Percentiles rank a stretch among this genome's conserved stretches.
These are phyloP conservation scores for Penicillium carneum DNA, from an alignment of 2,329 filamentous ascomycete species.

Conservation along the genomic window DNA sequence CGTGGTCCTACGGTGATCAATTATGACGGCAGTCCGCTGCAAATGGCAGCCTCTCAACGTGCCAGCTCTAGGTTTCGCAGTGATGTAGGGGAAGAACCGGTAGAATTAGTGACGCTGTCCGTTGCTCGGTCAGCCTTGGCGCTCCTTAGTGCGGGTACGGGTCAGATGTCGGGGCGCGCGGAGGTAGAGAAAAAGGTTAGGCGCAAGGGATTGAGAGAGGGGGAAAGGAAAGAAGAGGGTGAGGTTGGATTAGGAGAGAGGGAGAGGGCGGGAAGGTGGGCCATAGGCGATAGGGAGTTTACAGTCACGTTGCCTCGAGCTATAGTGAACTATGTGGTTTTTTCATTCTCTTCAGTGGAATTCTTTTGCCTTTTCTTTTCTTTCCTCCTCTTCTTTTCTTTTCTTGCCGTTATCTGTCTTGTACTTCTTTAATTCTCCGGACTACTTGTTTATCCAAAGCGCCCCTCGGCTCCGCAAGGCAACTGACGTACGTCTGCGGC, in stretches of 20 bases:
- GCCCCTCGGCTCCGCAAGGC: slow-evolving; percentile 30
- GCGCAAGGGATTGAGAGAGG: slow-evolving; percentile 4
- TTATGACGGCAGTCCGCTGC: slow-evolving; percentile 20
- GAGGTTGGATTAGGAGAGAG: slow-evolving; percentile 30
- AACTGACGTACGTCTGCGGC: slow-evolving; percentile 30
- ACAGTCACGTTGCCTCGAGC: slow-evolving; percentile 38
- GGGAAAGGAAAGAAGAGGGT: slow-evolving; percentile 9
- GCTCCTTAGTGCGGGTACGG: slow-evolving; percentile 20
- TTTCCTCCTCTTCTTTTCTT: not conserved
- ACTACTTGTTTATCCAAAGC: not conserved
- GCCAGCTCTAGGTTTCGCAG: slow-evolving; percentile 23
- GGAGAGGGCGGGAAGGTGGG: slow-evolving; percentile 35
- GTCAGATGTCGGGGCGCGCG: slow-evolving; percentile 2
- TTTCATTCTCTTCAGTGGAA: slow-evolving; percentile 1
- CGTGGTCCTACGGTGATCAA: slow-evolving; percentile 5
- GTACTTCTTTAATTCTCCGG: not conserved
- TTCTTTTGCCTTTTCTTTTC: not conserved
- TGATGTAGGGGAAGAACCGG: slow-evolving; percentile 22
- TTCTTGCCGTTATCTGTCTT: not conserved
- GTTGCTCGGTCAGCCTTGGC: slow-evolving; percentile 36
- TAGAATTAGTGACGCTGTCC: slow-evolving; percentile 29
- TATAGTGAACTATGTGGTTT: not conserved
- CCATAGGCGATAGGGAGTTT: slow-evolving; percentile 34
- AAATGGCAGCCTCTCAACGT: slow-evolving; percentile 20
- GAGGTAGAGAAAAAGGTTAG: slow-evolving; percentile 11